A percentile compares a stretch with the other conserved stretches of the same genome.
Evolutionary conservation across 139 green algal genomes (phyloP).

Genomic region (Chlorella sp.): DNA sequence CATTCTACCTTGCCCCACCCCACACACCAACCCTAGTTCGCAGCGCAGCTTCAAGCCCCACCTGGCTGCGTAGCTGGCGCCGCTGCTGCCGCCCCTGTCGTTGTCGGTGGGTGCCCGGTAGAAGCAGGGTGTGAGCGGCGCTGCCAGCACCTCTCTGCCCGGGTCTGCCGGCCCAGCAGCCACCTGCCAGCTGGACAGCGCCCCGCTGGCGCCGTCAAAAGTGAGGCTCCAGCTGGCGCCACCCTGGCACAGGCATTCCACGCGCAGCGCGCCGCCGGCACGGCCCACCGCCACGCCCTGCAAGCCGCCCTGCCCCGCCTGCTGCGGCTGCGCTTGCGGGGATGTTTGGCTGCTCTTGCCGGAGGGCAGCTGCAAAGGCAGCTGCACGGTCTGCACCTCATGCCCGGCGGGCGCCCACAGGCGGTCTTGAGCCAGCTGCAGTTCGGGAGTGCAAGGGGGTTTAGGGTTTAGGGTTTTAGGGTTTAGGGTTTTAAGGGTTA

Average conservation of each 20-base stretch:
- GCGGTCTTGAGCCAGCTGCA: constrained; percentile 31
- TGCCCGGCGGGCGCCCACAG: constrained; percentile 59
- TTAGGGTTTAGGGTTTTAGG: too few species aligned
- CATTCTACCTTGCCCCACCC: too few species aligned
- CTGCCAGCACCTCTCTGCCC: constrained; percentile 45
- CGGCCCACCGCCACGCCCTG: neutral
- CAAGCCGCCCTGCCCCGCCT: neutral
- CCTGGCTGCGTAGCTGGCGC: constrained; percentile 73
- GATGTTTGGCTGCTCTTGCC: neutral
- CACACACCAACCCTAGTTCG: too few species aligned
- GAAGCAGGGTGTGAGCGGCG: constrained; percentile 60
- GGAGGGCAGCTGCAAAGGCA: neutral
- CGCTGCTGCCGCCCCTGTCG: constrained; percentile 79
- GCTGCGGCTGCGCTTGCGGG: neutral
- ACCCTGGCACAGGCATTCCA: neutral
- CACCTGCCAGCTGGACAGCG: constrained; percentile 1
- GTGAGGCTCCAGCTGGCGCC: neutral
- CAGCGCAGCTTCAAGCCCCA: constrained; percentile 40
- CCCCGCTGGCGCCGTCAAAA: neutral
- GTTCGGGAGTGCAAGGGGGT: too few species aligned
- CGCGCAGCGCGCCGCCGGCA: neutral
- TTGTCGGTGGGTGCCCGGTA: constrained; percentile 90
- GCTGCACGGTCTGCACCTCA: constrained; percentile 26
- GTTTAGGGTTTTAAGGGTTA: neutral
- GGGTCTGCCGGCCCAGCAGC: neutral